Evolutionary conservation across 2,329 filamentous ascomycete genomes (phyloP).

Genomic region (Calonectria leucothoes): DNA sequence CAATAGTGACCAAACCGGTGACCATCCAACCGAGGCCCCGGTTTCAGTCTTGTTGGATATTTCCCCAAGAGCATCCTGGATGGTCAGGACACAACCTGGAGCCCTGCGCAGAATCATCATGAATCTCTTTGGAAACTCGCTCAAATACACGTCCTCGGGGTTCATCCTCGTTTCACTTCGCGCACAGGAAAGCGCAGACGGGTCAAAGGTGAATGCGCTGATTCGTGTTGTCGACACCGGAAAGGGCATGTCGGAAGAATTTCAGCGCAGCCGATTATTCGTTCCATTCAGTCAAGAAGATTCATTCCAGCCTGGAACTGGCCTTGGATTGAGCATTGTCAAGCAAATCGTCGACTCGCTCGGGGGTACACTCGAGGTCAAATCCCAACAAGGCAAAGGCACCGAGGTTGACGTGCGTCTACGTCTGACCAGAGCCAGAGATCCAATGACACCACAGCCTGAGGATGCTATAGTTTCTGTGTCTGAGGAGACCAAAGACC

Average conservation of each 20-base stretch:
- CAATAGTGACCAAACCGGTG: not conserved
- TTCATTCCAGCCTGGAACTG: constrained; percentile 68
- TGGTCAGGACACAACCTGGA: constrained; percentile 65
- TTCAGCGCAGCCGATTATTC: constrained; percentile 70
- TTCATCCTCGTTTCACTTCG: constrained; percentile 57
- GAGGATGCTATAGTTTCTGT: constrained; percentile 32
- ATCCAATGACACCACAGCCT: not conserved
- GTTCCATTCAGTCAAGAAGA: constrained; percentile 74
- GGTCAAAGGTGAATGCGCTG: constrained; percentile 38
- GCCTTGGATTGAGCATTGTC: constrained; percentile 73
- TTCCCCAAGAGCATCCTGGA: constrained; percentile 58
- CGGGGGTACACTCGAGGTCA: constrained; percentile 68
- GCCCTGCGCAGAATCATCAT: constrained; percentile 65
- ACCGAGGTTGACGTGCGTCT: constrained; percentile 65
- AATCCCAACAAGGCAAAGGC: constrained; percentile 63
- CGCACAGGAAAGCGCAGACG: constrained; percentile 36
- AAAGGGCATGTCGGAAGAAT: constrained; percentile 72
- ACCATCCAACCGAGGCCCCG: constrained; percentile 36
- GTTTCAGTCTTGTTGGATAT: constrained; percentile 65
- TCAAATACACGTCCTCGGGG: constrained; percentile 70
- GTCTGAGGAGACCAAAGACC: constrained; percentile 23
- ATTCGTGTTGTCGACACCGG: constrained; percentile 71
- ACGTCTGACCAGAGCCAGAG: constrained; percentile 45
- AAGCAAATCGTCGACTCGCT: constrained; percentile 69
- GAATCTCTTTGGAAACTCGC: constrained; percentile 72